Conservation (phyloP, 2,329 filamentous ascomycete genomes). For the Aschersonia sp. region DNA sequence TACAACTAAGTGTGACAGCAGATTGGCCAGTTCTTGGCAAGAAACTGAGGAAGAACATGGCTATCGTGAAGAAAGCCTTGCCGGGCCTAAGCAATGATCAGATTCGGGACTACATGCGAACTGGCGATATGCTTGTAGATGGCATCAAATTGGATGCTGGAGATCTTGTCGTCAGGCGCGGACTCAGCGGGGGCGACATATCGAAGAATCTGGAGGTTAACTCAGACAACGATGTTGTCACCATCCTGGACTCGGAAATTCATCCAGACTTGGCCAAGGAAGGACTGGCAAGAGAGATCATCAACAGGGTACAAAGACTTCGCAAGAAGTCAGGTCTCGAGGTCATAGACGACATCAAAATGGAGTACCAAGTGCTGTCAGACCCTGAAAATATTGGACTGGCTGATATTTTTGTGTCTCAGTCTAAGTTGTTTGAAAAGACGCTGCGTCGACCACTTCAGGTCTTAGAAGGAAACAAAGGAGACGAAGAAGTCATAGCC, state of each 20-base stretch:
- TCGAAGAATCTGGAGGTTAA: constrained; percentile 72
- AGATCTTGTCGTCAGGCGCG: constrained; percentile 66
- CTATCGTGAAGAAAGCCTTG: constrained; percentile 81
- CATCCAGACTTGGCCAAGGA: constrained; percentile 81
- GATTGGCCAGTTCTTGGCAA: constrained; percentile 94
- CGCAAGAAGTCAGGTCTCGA: constrained; percentile 88
- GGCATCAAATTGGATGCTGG: constrained; percentile 72
- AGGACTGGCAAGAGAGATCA: constrained; percentile 79
- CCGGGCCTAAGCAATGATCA: constrained; percentile 65
- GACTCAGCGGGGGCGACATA: constrained; percentile 56
- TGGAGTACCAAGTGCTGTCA: constrained; percentile 74
- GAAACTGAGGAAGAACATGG: constrained; percentile 92
- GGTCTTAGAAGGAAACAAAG: constrained; percentile 12
- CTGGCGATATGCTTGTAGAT: constrained; percentile 66
- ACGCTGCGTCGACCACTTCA: constrained; percentile 65
- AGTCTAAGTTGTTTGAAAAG: constrained; percentile 58
- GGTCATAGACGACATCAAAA: constrained; percentile 86
- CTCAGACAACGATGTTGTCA: constrained; percentile 79
- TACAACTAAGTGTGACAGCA: constrained; percentile 77
- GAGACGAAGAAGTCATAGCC: constrained; percentile 39
- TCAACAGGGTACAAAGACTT: constrained; percentile 83
- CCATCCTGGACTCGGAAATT: constrained; percentile 70
- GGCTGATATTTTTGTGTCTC: constrained; percentile 52
- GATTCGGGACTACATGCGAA: constrained; percentile 62
- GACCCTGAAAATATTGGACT: constrained; percentile 69